Percentiles rank a stretch among this genome's conserved stretches.
phyloP scores from a whole-genome alignment of 768 basidiomycete genomes.

The Daedaleopsis nitida region DNA sequence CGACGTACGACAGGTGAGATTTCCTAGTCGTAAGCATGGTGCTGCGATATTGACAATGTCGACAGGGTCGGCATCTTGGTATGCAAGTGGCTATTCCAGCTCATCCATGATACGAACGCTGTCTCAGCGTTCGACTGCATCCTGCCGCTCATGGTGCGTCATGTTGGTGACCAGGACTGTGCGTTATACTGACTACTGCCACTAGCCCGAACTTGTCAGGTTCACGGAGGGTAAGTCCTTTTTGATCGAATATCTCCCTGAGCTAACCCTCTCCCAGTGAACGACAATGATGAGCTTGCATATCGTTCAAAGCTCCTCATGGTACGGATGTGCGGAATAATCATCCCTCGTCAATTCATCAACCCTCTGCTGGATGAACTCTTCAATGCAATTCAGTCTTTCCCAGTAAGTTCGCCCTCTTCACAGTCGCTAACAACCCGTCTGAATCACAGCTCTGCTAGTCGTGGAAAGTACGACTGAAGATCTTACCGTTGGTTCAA shows the following conservation, averaged over 20 bases:
- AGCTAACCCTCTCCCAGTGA: constrained; percentile 42
- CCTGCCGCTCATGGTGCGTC: constrained; percentile 72
- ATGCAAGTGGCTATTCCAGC: constrained; percentile 78
- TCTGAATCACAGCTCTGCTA: constrained; percentile 30
- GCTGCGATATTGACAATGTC: too few species aligned
- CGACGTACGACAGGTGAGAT: constrained; percentile 76
- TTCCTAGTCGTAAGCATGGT: background rate
- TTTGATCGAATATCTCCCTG: background rate
- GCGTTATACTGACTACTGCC: background rate
- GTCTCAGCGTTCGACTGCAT: constrained; percentile 80
- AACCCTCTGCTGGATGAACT: constrained; percentile 70
- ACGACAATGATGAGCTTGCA: constrained; percentile 73
- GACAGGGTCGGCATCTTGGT: constrained; percentile 62
- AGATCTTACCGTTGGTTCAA: constrained; percentile 84
- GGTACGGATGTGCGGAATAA: constrained; percentile 84
- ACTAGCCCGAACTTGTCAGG: constrained; percentile 71
- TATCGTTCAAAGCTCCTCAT: constrained; percentile 67
- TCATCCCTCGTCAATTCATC: constrained; percentile 70
- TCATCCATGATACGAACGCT: constrained; percentile 76
- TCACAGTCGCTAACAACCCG: background rate
- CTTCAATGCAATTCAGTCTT: constrained; percentile 74
- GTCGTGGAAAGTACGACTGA: constrained; percentile 89
- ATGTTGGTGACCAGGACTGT: background rate
- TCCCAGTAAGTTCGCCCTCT: constrained; percentile 55
- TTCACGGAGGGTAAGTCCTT: constrained; percentile 63